Percentiles rank a stretch among this genome's conserved stretches.
These are phyloP conservation scores for Fomitopsis pulvina DNA, from an alignment of 768 basidiomycete species.

Conservation along the genomic window DNA sequence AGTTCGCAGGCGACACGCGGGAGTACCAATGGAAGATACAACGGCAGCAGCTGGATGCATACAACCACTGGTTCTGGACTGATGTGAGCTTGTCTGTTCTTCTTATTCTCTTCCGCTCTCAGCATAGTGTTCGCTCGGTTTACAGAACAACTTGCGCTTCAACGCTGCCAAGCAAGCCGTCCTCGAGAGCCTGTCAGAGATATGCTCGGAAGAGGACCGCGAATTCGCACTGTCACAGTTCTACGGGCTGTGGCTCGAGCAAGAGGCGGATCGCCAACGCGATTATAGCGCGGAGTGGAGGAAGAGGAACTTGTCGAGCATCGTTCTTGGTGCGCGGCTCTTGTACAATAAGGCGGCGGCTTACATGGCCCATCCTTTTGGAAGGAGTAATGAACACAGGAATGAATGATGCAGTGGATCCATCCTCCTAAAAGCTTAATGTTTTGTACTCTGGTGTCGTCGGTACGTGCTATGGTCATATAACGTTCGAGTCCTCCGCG, in stretches of 20 bases:
- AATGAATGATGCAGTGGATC: constrained; percentile 31
- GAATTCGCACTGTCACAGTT: constrained; percentile 71
- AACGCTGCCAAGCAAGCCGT: constrained; percentile 58
- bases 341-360: constrained; percentile 31
- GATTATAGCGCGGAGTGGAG: constrained; percentile 66
- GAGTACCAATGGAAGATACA: constrained; percentile 69
- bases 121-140: neutral
- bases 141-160: constrained; percentile 79
- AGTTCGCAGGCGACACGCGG: constrained; percentile 46
- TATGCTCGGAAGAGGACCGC: constrained; percentile 43
- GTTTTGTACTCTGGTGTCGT: neutral
- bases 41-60: constrained; percentile 64
- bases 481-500: constrained; percentile 30
- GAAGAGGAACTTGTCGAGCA: constrained; percentile 48
- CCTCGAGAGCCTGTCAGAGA: constrained; percentile 47
- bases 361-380: constrained; percentile 15
- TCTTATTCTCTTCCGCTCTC: neutral
- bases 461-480: constrained; percentile 3
- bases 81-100: constrained; percentile 43
- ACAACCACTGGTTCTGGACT: constrained; percentile 76
- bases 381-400: constrained; percentile 15
- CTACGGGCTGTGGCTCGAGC: constrained; percentile 67
- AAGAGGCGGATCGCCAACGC: constrained; percentile 52
- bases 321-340: constrained; percentile 53
- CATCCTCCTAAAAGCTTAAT: too few species aligned